Conservation (phyloP, 306 rosid genomes). For the Inga laurina region DNA sequence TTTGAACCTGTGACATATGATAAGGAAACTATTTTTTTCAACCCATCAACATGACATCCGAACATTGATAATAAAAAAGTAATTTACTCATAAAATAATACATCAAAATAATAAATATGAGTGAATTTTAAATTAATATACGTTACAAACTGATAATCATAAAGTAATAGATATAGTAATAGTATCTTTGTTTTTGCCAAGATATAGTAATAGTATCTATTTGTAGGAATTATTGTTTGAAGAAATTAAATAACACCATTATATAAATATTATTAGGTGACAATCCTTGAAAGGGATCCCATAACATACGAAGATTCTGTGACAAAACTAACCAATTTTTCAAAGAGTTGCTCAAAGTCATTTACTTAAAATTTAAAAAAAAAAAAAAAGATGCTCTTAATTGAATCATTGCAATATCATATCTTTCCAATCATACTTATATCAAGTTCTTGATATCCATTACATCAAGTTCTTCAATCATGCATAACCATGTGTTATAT, state of each 20-base stretch:
- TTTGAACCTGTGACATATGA: too few species aligned
- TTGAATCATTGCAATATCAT: neutral
- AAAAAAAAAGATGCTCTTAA: neutral
- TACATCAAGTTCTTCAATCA: too few species aligned
- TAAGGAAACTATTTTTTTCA: too few species aligned
- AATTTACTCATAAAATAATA: neutral
- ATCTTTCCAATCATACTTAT: too few species aligned
- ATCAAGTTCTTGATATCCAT: too few species aligned
- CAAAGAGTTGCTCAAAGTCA: neutral
- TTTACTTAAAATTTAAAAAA: too few species aligned
- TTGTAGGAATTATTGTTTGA: neutral
- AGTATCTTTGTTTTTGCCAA: neutral
- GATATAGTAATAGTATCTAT: neutral
- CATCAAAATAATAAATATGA: neutral
- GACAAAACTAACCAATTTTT: neutral
- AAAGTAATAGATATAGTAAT: neutral
- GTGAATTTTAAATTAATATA: neutral
- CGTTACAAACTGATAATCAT: neutral
- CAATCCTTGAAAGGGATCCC: neutral
- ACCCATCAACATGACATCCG: too few species aligned
- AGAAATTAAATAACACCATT: neutral
- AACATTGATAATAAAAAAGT: neutral
- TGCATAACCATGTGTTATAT: too few species aligned
- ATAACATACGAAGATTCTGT: neutral
- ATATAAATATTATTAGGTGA: neutral